Evolutionary conservation across 305 asterid genomes (phyloP), one percentile per base, ranked within the genome.

Genomic region (Fraxinus nigra): DNA sequence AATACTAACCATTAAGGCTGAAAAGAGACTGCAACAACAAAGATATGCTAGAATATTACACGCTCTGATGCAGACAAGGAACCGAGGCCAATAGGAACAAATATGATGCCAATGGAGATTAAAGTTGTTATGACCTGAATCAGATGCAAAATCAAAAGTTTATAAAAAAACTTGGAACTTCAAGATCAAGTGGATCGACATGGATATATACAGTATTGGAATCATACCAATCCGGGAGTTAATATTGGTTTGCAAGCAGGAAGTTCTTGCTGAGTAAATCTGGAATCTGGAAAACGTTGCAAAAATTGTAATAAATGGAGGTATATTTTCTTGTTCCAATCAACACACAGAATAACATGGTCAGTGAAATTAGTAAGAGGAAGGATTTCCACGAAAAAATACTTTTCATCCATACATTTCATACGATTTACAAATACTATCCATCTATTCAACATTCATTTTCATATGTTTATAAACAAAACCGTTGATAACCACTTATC

Each of bases 221-320:
- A 84, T 3, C 82, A 16, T 90, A 95, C 98, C 95, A 89, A 78
- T 87, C 91, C 92, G 61, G 98, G 98, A 77, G 97, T 91, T 84
- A 95, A 83, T 79, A 95, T 93, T 72, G 98, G 98, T 77, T 92
- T 95, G 90, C 94, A 93, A 79, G 97, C 97, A 1, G 98, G 98
- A 80, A 95, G 97, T 82, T 95, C 98, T 87, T 95, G 98, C 88
- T 92, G 98, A 28, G 95, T 89, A 84, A 95, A 95, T 89, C 90
- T 92, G 1, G 98, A 95, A 95, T 93, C 98, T 95, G 88, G 38
- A 89, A 72, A 82, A 77, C 22, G 56, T 70, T 67, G 35, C 11
- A 28, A 18, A 48, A 10, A 7, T 37, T 72, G 26, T 26, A 40
- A 22, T 7, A 32, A 77, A 72, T 4, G 14, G 18, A 43, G 3